phyloP scores from a whole-genome alignment of 768 basidiomycete species.

The Antrodiella citrinella region DNA sequence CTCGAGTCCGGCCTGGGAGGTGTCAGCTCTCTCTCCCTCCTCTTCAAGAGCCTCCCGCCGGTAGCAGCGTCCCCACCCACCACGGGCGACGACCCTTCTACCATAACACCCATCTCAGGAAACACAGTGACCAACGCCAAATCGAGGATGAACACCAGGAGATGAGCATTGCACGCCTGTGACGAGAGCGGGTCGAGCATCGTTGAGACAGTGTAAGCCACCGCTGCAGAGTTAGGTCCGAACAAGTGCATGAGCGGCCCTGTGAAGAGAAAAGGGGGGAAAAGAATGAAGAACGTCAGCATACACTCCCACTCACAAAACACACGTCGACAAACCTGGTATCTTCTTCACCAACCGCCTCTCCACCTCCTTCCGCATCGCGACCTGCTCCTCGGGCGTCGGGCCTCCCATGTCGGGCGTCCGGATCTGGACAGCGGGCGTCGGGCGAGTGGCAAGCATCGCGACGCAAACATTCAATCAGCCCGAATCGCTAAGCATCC shows the following conservation, averaged over 20 bases:
- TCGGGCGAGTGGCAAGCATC: too few relatives aligned
- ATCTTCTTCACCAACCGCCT: constrained; percentile 30
- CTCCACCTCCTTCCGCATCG: constrained; percentile 37
- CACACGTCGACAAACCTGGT: too few relatives aligned
- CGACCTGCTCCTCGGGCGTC: constrained; percentile 63
- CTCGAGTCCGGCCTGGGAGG: constrained; percentile 10
- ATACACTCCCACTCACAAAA: too few relatives aligned
- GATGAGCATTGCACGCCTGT: constrained; percentile 68
- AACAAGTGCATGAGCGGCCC: constrained; percentile 40
- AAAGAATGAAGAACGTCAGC: too few relatives aligned
- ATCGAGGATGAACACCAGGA: constrained; percentile 69
- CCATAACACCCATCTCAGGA: constrained; percentile 49
- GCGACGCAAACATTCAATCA: too few relatives aligned
- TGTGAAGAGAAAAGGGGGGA: too few relatives aligned
- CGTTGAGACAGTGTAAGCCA: constrained; percentile 34
- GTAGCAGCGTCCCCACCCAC: neutral
- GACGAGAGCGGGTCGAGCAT: constrained; percentile 57
- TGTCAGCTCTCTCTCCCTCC: constrained; percentile 5
- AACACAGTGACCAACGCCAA: constrained; percentile 61
- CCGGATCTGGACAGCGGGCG: too few relatives aligned
- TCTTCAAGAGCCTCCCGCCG: neutral
- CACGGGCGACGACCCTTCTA: neutral
- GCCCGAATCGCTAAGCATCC: too few relatives aligned
- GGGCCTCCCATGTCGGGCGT: too few relatives aligned
- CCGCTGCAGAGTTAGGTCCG: constrained; percentile 38